phyloP scores from a whole-genome alignment of 257 asterid species.

The Verbascum thapsus region DNA sequence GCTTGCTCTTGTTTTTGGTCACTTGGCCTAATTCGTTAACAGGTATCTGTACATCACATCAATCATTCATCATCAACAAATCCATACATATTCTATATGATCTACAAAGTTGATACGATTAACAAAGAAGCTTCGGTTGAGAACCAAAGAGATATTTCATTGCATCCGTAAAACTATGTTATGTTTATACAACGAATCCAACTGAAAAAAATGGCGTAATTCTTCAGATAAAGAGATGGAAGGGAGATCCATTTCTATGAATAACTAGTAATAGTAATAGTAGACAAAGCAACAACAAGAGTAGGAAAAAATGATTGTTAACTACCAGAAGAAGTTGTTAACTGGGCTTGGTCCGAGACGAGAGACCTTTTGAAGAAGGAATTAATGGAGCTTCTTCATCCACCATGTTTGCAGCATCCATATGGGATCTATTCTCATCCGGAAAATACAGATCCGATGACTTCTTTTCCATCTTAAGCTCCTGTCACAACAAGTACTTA shows the following conservation, averaged over 20 bases:
- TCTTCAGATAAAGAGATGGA: slow-evolving; percentile 35
- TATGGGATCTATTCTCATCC: slow-evolving; percentile 41
- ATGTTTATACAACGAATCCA: slow-evolving; percentile 27
- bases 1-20: too few species aligned
- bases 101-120: too few species aligned
- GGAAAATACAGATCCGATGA: slow-evolving; percentile 36
- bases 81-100: too few species aligned
- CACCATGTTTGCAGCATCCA: slow-evolving; percentile 33
- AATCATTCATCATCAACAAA: too few species aligned
- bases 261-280: slow-evolving; percentile 31
- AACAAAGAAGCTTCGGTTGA: not conserved
- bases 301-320: not conserved
- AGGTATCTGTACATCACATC: too few species aligned
- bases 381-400: slow-evolving; percentile 57
- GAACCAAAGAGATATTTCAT: slow-evolving; percentile 28
- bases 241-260: slow-evolving; percentile 1
- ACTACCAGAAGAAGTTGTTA: too few species aligned
- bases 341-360: slow-evolving; percentile 51
- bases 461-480: slow-evolving; percentile 38
- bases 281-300: not conserved
- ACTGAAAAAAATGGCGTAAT: slow-evolving; percentile 29
- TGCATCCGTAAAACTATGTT: slow-evolving; percentile 31
- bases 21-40: too few species aligned
- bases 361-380: slow-evolving; percentile 50
- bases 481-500: slow-evolving; percentile 31